Evolutionary conservation across 495 filamentous ascomycete genomes (phyloP).

Genomic region (Diplogelasinospora grovesii): DNA sequence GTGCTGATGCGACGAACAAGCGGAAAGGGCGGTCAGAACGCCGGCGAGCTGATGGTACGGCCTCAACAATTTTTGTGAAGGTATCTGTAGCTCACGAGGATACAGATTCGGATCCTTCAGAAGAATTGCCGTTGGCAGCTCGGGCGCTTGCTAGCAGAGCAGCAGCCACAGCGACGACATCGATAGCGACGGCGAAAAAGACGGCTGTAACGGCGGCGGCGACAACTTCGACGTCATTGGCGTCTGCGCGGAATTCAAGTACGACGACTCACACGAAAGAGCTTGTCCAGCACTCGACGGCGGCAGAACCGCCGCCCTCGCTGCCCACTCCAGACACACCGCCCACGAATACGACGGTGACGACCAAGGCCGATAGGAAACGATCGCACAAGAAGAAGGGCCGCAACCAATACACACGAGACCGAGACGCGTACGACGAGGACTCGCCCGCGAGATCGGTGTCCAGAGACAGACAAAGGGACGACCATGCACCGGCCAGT

Average conservation of each 20-base stretch:
- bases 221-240: slow-evolving; percentile 8
- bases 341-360: slow-evolving; percentile 30
- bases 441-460: slow-evolving; percentile 61
- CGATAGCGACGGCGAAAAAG: slow-evolving; percentile 12
- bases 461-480: slow-evolving; percentile 53
- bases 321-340: slow-evolving; percentile 47
- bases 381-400: slow-evolving; percentile 63
- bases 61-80: slow-evolving; percentile 12
- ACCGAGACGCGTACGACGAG: slow-evolving; percentile 59
- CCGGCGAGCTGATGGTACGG: slow-evolving; percentile 68
- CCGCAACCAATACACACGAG: slow-evolving; percentile 81
- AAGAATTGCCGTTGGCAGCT: slow-evolving; percentile 46
- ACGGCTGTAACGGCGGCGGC: slow-evolving; percentile 6
- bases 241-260: slow-evolving; percentile 18
- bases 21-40: slow-evolving; percentile 69
- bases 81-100: slow-evolving; percentile 26
- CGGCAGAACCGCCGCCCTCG: slow-evolving; percentile 14
- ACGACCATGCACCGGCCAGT: slow-evolving; percentile 21
- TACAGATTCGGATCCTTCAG: slow-evolving; percentile 54
- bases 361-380: slow-evolving; percentile 30
- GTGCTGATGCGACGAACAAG: slow-evolving; percentile 62
- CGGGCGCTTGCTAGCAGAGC: slow-evolving; percentile 32
- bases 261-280: too few relatives aligned
- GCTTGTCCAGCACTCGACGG: slow-evolving; percentile 13
- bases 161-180: slow-evolving; percentile 12